Base-by-base conservation (phyloP, 495 filamentous ascomycete genomes). In the Xylaria curta region DNA sequence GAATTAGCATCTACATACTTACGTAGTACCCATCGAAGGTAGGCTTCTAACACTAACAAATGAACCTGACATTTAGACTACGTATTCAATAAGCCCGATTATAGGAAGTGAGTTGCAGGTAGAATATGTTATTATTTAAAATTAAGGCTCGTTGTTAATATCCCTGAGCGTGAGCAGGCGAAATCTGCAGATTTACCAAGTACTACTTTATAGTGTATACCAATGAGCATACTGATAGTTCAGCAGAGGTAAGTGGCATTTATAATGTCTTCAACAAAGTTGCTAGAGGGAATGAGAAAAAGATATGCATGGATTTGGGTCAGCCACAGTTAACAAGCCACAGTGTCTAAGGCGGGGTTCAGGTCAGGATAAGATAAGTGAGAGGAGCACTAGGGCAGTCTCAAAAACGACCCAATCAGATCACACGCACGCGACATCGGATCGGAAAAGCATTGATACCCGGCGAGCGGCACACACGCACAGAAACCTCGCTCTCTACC, bases 361-460 rank as follows among this genome's bases (percentile, higher is more conserved):
- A 24, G 1, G 1, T 17, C 6, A 17, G 6, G 69, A 71, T 71
- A 71, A 71, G 69, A 71, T 71, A 71, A 60, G 69, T n/a, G 8
- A 38, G 69, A 66, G 19, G 26, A 24, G 15, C 51, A 71, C 69
- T 71, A 71, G 69, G 69, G 69, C 69, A 71, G 69, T 38, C 69
- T 60, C 69, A 65, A 60, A 40, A 51, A 66, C 69, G 61, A 51
- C 3, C 69, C 69, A 71, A 71, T 71, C 69, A 71, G 49, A 71
- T 59, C 53, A 0, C 42, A 47, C 15, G 24, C 17, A 59, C 40
- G 17, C 4, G 0, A 7, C 26, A 24, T 71, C 69, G 69, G 53
- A 60, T 60, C 69, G 69, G 69, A 71, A 71, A 71, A 71, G 69
- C 69, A 46, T 71, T 66, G 69, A 71, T 62, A 9, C 69, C 62